Evolutionary conservation across 1,284 basidiomycete genomes (phyloP).

Genomic region (Fomitiporia mediterranea): DNA sequence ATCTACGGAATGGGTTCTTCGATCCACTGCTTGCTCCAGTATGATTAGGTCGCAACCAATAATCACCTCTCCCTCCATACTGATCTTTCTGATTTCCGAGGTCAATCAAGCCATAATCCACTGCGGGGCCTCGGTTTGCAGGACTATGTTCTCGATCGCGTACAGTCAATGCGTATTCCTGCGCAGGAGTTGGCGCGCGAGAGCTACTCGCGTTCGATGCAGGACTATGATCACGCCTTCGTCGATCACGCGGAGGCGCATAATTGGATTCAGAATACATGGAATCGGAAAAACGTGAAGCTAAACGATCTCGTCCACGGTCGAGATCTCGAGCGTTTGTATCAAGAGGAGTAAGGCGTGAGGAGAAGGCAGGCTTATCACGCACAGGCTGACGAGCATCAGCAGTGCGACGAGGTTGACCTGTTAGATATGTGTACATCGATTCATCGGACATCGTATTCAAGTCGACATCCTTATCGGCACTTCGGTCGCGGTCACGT

Average conservation of each 20-base stretch:
- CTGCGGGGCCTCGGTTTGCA: not conserved
- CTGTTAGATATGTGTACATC: conserved; percentile 65
- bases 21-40: conserved; percentile 30
- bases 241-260: conserved; percentile 27
- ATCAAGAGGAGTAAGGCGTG: conserved; percentile 39
- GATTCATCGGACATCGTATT: conserved; percentile 48
- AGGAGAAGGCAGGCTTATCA: conserved; percentile 35
- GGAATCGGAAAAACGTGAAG: conserved; percentile 8
- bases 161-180: conserved; percentile 51
- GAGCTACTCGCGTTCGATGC: conserved; percentile 18
- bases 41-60: conserved; percentile 32
- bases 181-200: conserved; percentile 46
- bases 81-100: conserved; percentile 19
- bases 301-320: not conserved
- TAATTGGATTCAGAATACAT: conserved; percentile 24
- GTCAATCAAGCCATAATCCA: conserved; percentile 1
- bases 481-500: not conserved
- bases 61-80: conserved; percentile 21
- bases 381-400: conserved; percentile 66
- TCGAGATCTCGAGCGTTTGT: conserved; percentile 30
- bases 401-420: conserved; percentile 49
- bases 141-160: conserved; percentile 13
- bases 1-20: conserved; percentile 34
- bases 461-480: conserved; percentile 27
- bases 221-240: conserved; percentile 15